Base-by-base conservation (phyloP, 1,139 yeast genomes). In the Saccharomyces uvarum region DNA sequence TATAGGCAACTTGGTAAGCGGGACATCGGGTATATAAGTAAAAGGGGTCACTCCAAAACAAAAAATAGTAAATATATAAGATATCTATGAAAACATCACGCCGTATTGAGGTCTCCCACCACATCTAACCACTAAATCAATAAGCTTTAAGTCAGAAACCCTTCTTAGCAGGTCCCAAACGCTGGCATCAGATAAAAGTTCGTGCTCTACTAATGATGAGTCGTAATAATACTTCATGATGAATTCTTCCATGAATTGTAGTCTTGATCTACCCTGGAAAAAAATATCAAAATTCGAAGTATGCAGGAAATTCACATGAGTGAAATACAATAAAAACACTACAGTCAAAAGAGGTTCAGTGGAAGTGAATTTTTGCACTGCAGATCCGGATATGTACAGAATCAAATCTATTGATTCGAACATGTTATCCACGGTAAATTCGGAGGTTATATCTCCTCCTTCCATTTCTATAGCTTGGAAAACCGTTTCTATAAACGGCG, bases 51-150 rank as follows among this genome's bases (percentile, higher is more conserved):
- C 8, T 38, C 26, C 26, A 5, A 9, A 38, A 11, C 41, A 24
- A 24, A 24, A 24, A 24, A 24, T 4, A 4, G 6, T 19, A 16
- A 16, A 6, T 14, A 38, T 14, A 24, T n/a, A 8, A 33, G 14
- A n/a, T 16, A 38, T 8, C 24, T 38, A 38, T 16, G 44, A 19
- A 38, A 38, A 38, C 29, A 54, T 27, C 46, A 42, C 28, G 52
- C 49, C 48, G 49, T 57, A 57, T 50, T 59, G 61, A 49, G 68
- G 67, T 21, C 51, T 52, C 13, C 64, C 68, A 13, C 68, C 68
- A 32, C 53, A 50, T 9, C 49, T 42, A 13, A 57, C 57, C 0
- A 65, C 50, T 4, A 56, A 7, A 48, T 63, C 62, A 9, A 61
- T 60, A 8, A 64, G 53, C 8, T 49, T 19, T 28, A 57, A 56